phyloP scores from a whole-genome alignment of 495 filamentous ascomycete genomes.

The Xylaria scruposa region DNA sequence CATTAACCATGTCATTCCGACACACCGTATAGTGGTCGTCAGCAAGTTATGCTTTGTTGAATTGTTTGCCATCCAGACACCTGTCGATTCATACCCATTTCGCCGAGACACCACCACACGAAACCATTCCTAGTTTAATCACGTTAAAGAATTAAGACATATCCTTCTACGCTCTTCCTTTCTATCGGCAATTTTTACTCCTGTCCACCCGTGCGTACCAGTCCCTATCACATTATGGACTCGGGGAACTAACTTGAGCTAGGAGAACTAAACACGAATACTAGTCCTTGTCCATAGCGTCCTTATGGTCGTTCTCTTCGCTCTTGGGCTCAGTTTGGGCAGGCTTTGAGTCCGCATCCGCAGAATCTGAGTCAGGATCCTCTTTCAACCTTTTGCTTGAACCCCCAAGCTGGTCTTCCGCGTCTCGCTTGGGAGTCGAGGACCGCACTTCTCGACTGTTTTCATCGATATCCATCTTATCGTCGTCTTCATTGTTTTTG shows the following conservation, averaged over 20 bases:
- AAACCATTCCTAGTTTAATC: not conserved
- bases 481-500: constrained; percentile 23
- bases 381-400: constrained; percentile 50
- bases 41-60: constrained; percentile 5
- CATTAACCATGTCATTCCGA: not conserved
- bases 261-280: not conserved
- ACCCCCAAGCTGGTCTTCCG: constrained; percentile 48
- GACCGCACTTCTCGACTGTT: not conserved
- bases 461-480: constrained; percentile 26
- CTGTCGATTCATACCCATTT: constrained; percentile 9
- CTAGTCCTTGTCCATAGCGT: constrained; percentile 31
- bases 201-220: not conserved
- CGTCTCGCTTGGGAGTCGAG: constrained; percentile 52
- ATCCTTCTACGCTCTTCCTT: constrained; percentile 1
- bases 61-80: not conserved
- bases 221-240: not conserved
- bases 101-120: constrained; percentile 30
- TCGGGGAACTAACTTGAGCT: not conserved
- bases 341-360: constrained; percentile 31
- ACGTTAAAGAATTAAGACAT: not conserved
- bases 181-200: not conserved
- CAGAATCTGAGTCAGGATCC: constrained; percentile 25
- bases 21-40: not conserved
- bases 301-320: constrained; percentile 26
- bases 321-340: constrained; percentile 29